Base-by-base conservation (phyloP, 257 asterid genomes). In the Solanum stenotomum region DNA sequence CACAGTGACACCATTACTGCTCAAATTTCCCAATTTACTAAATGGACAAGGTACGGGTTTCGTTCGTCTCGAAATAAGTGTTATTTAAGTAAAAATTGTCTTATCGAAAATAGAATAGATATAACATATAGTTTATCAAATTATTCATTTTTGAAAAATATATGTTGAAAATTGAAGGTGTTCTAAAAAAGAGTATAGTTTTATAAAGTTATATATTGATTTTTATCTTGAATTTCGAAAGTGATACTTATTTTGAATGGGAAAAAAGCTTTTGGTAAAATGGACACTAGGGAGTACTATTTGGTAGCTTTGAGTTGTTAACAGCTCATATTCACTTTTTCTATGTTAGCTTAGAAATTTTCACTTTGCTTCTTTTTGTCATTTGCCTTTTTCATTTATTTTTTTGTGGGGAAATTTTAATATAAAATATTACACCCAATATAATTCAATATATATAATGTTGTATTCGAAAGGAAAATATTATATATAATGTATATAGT, bases 261-360 rank as follows among this genome's bases (percentile, higher is more conserved):
- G 5, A n/a, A 63, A 63, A 10, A 23, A 4, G 71, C 4, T 63
- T 63, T 63, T 65, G 18, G 68, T n/a, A n/a, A 65, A 65, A 65
- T 65, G 29, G 72, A 65, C 72, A 65, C 31, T 65, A 10, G 72
- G 72, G 33, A 65, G 72, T 65, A 65, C 72, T 65, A 79, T 79
- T 82, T 82, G 86, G 11, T 35, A 82, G 92, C 59, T 74, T 78
- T 89, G 91, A 92, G 93, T 92, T 92, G 95, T 38, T 83, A 85
- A 91, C 92, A 91, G 95, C 93, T 91, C 91, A 94, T 88, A 79
- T 46, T 89, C 70, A 65, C 89, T 87, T 89, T 84, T 88, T 68
- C 37, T 84, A 37, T 72, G 49, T n/a, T 38, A 15, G 88, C 85
- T 85, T 88, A 89, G 86, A 84, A 86, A 27, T 76, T 71, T 84